A percentile compares a stretch with the other conserved stretches of the same genome.
phyloP scores from a whole-genome alignment of 345 rosid genomes.

The Lumnitzera littorea region DNA sequence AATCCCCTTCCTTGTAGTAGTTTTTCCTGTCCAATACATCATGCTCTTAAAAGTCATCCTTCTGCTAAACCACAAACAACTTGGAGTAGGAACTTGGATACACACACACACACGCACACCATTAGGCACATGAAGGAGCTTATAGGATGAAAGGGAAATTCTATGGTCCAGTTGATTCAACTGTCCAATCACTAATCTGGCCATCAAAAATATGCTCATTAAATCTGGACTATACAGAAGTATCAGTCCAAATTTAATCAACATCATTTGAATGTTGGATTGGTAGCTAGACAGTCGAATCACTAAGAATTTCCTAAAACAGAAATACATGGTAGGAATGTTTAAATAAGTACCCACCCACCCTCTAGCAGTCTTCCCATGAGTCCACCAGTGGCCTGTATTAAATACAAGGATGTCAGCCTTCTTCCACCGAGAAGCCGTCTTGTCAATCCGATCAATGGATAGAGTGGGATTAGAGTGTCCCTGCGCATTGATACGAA shows the following conservation, averaged over 20 bases:
- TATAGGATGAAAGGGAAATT: too few relatives aligned
- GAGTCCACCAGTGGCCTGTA: constrained; percentile 99
- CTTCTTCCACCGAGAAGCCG: constrained; percentile 56
- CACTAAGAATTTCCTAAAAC: background rate
- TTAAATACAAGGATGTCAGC: constrained; percentile 87
- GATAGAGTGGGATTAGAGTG: constrained; percentile 73
- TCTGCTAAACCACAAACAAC: constrained; percentile 3
- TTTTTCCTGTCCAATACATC: constrained; percentile 39
- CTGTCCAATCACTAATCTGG: too few relatives aligned
- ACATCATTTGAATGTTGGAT: too few relatives aligned
- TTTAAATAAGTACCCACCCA: constrained; percentile 15
- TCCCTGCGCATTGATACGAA: constrained; percentile 59
- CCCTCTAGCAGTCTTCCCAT: constrained; percentile 97
- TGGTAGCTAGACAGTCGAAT: background rate
- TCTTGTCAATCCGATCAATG: constrained; percentile 77
- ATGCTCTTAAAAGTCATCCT: constrained; percentile 19
- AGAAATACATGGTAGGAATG: background rate
- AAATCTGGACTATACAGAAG: too few relatives aligned
- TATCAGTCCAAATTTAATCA: too few relatives aligned
- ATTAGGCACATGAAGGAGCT: too few relatives aligned
- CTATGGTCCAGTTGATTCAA: too few relatives aligned
- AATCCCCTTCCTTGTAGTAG: constrained; percentile 89
- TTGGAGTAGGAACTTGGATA: background rate
- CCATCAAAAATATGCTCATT: too few relatives aligned
- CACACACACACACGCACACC: too few relatives aligned